A percentile compares a stretch with the other conserved stretches of the same genome.
Evolutionary conservation across 352 stramenopile genomes (phyloP).

Genomic region (Pythium coloratum): DNA sequence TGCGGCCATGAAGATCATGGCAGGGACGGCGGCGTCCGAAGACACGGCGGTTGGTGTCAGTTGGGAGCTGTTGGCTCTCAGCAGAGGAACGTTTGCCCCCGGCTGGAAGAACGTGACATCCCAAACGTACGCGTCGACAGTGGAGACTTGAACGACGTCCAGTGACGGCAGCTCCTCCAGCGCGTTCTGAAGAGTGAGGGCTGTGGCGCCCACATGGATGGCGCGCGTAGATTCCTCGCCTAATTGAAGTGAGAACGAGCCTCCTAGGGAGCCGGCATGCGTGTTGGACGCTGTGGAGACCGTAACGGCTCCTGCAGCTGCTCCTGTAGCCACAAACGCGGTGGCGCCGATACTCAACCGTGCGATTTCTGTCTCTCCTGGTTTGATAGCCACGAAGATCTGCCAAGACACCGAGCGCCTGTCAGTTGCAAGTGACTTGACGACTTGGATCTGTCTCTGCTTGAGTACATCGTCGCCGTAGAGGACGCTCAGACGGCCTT

Average conservation of each 20-base stretch:
- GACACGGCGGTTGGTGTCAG: slow-evolving; percentile 14
- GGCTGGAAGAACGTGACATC: slow-evolving; percentile 47
- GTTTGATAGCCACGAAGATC: slow-evolving; percentile 3
- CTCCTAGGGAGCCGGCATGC: slow-evolving; percentile 15
- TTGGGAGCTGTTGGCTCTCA: slow-evolving; percentile 12
- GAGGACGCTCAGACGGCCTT: slow-evolving; percentile 26
- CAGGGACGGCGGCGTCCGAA: slow-evolving; percentile 21
- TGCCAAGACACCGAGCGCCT: not conserved
- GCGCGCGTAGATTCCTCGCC: slow-evolving; percentile 14
- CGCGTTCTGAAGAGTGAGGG: slow-evolving; percentile 32
- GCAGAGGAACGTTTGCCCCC: slow-evolving; percentile 27
- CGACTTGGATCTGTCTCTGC: slow-evolving; percentile 26
- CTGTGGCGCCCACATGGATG: slow-evolving; percentile 6
- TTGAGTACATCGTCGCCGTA: slow-evolving; percentile 15
- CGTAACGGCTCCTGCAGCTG: not conserved
- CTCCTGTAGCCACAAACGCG: slow-evolving; percentile 1
- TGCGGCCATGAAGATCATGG: slow-evolving; percentile 2
- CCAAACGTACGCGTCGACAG: slow-evolving; percentile 21
- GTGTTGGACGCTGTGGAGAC: not conserved
- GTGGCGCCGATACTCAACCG: not conserved
- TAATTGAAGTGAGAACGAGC: slow-evolving; percentile 35
- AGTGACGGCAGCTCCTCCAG: slow-evolving; percentile 34
- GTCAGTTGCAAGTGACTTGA: slow-evolving; percentile 5
- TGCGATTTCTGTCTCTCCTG: not conserved
- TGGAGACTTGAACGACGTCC: slow-evolving; percentile 27